phyloP scores from a whole-genome alignment of 2,329 filamentous ascomycete species.

The Ophioceras dolichostomum region DNA sequence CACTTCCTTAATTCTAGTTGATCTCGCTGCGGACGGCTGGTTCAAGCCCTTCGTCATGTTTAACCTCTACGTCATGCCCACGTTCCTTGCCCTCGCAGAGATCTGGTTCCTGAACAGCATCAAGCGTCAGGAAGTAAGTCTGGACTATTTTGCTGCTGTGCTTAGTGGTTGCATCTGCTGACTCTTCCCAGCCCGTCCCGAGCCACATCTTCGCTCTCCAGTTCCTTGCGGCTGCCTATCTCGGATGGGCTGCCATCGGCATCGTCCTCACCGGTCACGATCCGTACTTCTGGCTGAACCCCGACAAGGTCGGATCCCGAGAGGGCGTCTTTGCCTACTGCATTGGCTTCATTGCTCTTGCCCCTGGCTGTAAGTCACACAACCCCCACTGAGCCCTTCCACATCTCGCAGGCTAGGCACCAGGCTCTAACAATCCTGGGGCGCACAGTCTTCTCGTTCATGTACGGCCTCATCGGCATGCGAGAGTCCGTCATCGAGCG shows the following conservation, averaged over 20 bases:
- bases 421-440: too few species aligned
- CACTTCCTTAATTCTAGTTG: too few species aligned
- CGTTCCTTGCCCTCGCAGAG: conserved; percentile 31
- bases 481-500: conserved; percentile 24
- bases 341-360: conserved; percentile 29
- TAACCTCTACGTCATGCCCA: conserved; percentile 30
- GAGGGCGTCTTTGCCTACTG: conserved; percentile 31
- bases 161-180: conserved; percentile 3
- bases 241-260: conserved; percentile 36
- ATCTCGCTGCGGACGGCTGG: conserved; percentile 23
- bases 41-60: conserved; percentile 33
- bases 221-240: conserved; percentile 28
- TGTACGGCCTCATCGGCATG: conserved; percentile 35
- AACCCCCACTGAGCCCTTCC: too few species aligned
- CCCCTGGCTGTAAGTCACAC: conserved; percentile 9
- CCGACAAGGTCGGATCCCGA: conserved; percentile 26
- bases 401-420: too few species aligned
- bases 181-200: conserved; percentile 25
- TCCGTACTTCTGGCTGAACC: conserved; percentile 40
- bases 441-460: conserved; percentile 32
- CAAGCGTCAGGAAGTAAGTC: conserved; percentile 33
- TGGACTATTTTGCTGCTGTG: background rate
- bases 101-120: conserved; percentile 39
- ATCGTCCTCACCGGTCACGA: conserved; percentile 29
- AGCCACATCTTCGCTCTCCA: conserved; percentile 29